A percentile compares a stretch with the other conserved stretches of the same genome.
These are phyloP conservation scores for Paracoccidioides brasiliensis DNA, from an alignment of 2,329 filamentous ascomycete species.

Conservation along the genomic window DNA sequence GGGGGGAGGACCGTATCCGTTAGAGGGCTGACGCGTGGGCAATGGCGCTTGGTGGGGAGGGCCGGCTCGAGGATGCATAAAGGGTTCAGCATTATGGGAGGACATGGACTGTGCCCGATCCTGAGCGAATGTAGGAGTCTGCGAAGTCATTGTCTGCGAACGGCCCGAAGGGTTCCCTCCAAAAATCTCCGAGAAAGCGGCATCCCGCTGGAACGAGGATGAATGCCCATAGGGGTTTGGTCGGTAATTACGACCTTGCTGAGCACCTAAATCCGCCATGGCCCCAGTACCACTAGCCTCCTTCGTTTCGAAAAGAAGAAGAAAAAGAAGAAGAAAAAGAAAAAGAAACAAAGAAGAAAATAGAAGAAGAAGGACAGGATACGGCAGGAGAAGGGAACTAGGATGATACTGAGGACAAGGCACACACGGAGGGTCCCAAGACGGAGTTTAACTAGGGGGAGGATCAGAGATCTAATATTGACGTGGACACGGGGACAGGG, in stretches of 20 bases:
- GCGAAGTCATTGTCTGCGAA: constrained; percentile 89
- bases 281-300: constrained; percentile 5
- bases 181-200: constrained; percentile 92
- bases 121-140: constrained; percentile 47
- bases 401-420: neutral
- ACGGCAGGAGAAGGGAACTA: neutral
- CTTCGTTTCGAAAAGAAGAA: neutral
- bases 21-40: constrained; percentile 32
- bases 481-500: too few species aligned
- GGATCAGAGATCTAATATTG: neutral
- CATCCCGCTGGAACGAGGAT: constrained; percentile 62
- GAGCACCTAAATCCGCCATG: constrained; percentile 53
- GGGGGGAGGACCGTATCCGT: constrained; percentile 29
- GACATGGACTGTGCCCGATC: constrained; percentile 73
- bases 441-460: neutral
- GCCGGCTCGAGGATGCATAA: constrained; percentile 25
- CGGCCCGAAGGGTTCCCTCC: constrained; percentile 73
- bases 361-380: neutral
- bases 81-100: constrained; percentile 36
- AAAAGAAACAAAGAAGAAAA: neutral
- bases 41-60: constrained; percentile 22
- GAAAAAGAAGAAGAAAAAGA: neutral
- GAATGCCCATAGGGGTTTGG: constrained; percentile 40
- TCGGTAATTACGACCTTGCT: constrained; percentile 49
- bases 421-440: neutral